phyloP scores from a whole-genome alignment of 2,329 filamentous ascomycete genomes.

The Diaporthe helianthi region DNA sequence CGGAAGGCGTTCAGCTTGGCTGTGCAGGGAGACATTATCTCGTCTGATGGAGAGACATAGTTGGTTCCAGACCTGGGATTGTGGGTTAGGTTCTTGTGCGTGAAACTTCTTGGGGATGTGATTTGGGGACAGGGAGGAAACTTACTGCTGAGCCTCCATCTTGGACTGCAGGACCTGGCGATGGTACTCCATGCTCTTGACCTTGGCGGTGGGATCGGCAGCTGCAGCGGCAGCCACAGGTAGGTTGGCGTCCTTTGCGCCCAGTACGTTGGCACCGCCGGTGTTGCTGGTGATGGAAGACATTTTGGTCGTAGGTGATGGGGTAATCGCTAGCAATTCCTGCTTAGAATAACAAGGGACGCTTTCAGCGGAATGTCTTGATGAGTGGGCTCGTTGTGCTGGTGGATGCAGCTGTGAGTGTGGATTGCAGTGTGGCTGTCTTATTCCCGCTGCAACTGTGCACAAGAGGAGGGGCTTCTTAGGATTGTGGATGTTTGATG shows the following conservation, averaged over 20 bases:
- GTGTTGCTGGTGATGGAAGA: slow-evolving; percentile 43
- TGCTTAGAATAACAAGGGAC: background rate
- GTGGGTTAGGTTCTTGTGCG: slow-evolving; percentile 11
- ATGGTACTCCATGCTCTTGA: slow-evolving; percentile 77
- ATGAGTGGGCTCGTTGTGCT: background rate
- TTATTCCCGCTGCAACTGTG: background rate
- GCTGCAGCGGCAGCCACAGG: slow-evolving; percentile 49
- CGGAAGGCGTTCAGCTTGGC: slow-evolving; percentile 83
- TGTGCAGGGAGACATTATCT: slow-evolving; percentile 86
- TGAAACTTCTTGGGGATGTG: background rate
- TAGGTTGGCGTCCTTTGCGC: slow-evolving; percentile 71
- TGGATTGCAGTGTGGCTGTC: background rate
- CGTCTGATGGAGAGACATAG: slow-evolving; percentile 86
- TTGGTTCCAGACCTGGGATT: slow-evolving; percentile 30
- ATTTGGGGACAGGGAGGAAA: background rate
- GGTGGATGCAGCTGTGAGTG: background rate
- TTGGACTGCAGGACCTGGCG: slow-evolving; percentile 77
- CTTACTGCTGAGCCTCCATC: slow-evolving; percentile 61
- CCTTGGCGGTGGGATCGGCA: slow-evolving; percentile 45
- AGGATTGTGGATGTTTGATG: slow-evolving; percentile 1
- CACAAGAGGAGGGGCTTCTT: background rate
- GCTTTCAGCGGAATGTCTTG: slow-evolving; percentile 7
- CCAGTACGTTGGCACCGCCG: slow-evolving; percentile 59
- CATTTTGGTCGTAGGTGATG: slow-evolving; percentile 50
- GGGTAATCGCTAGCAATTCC: slow-evolving; percentile 2